Evolutionary conservation across 495 filamentous ascomycete genomes (phyloP), one percentile per base, ranked within the genome.

Genomic region (Astrothelium macrocarpum): DNA sequence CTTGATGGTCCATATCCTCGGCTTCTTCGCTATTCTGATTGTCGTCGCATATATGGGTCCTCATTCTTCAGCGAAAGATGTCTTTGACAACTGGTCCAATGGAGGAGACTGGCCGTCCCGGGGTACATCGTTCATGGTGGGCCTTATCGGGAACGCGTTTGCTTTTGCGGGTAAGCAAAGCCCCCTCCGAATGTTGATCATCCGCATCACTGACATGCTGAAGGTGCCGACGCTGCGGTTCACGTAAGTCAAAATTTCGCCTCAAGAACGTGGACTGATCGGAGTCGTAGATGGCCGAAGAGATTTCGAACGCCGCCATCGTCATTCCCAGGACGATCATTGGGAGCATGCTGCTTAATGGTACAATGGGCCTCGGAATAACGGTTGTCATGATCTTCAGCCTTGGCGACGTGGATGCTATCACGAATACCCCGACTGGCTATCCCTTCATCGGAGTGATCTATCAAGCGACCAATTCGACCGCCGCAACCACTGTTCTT

Each of bases 1-100:
- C 7, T 36, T 70, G 20, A 45, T 64, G 10, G 11, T 70, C 31
- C 66, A 71, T 56, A 23, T 71, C 4, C 12, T 65, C 26, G 67
- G 67, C 59, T 59, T 69, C 53, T 65, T 69, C 46, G 62, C 60
- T 5, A 63, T 66, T 32, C 42, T 66, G 25, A 66, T 71, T 59
- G 29, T 60, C 10, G 18, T 56, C 25, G 25, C 25, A 9, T 29
- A 56, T 29, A 59, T 76, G 32, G 70, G 61, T 23, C 69, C 69
- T 0, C 63, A 61, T 4, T 64, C 56, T 18, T 61, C 32, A 18
- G 63, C 71, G 9, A 64, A 64, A 34, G 64, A 70, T 2, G 71
- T 72, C 2, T 73, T 70, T n/a, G 39, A 49, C 18, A 32, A 62
- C 16, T 71, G 73, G 60, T 53, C 20, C n/a, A 68, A 76, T 59